Conservation (phyloP, 192 early-diverging fungal genomes). For the Podochytrium sp. region DNA sequence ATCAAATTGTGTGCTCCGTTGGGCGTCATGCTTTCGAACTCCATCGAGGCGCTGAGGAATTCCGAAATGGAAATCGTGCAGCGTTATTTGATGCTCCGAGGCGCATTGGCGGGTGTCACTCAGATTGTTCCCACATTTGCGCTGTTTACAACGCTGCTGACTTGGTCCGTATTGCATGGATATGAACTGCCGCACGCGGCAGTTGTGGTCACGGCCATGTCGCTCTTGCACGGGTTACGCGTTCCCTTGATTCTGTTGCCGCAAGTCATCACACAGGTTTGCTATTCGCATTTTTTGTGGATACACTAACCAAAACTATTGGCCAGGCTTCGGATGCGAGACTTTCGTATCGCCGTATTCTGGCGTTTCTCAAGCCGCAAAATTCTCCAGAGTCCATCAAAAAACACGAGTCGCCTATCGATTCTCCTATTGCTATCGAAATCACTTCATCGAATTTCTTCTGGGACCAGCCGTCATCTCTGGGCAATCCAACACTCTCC, state of each 20-base stretch:
- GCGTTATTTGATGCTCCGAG: background rate
- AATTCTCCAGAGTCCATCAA: no score
- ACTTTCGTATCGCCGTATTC: background rate
- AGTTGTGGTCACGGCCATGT: background rate
- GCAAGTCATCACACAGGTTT: background rate
- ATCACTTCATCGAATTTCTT: no score
- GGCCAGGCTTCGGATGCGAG: background rate
- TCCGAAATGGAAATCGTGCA: background rate
- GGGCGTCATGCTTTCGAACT: background rate
- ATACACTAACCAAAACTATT: no score
- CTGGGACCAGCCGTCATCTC: no score
- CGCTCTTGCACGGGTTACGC: background rate
- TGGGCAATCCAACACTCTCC: constrained; percentile 17
- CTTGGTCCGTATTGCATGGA: background rate
- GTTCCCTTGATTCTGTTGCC: background rate
- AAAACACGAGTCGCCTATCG: no score
- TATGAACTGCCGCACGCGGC: background rate
- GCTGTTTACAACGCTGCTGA: background rate
- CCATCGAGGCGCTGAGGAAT: background rate
- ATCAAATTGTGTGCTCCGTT: background rate
- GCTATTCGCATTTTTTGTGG: no score
- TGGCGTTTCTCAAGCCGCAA: background rate
- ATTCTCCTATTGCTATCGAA: no score
- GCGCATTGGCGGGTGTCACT: background rate
- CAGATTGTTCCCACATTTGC: constrained; percentile 10